A percentile compares a stretch with the other conserved stretches of the same genome.
phyloP scores from a whole-genome alignment of 1,284 basidiomycete genomes.

The Rhodotorula sp. region DNA sequence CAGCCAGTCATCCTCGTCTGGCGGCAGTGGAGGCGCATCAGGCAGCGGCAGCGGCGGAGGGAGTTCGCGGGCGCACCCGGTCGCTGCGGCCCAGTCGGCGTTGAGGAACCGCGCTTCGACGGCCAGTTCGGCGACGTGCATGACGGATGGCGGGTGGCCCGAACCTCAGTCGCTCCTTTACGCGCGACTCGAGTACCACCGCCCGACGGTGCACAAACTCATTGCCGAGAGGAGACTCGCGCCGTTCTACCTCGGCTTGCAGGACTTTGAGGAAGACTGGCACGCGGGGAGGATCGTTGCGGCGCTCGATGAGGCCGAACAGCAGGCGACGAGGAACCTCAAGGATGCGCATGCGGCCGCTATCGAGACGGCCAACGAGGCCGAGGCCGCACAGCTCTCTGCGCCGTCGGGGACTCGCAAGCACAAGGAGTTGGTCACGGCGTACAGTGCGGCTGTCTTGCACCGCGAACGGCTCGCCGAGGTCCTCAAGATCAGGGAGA shows the following conservation, averaged over 20 bases:
- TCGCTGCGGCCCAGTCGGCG: no score
- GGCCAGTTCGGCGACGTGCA: not conserved
- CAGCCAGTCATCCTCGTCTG: constrained; percentile 20
- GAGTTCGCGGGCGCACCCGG: no score
- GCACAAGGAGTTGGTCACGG: constrained; percentile 37
- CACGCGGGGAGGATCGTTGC: constrained; percentile 76
- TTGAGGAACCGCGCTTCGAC: not conserved
- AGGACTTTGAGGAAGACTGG: constrained; percentile 86
- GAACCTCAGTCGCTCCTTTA: constrained; percentile 87
- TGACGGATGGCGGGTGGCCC: constrained; percentile 64
- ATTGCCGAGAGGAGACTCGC: constrained; percentile 84
- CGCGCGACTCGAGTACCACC: constrained; percentile 77
- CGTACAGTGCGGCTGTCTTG: constrained; percentile 16
- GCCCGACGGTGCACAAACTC: constrained; percentile 72
- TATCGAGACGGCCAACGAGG: constrained; percentile 27
- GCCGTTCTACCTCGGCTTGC: constrained; percentile 92
- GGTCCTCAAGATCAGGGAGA: constrained; percentile 32
- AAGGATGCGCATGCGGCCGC: constrained; percentile 31
- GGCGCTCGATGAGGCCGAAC: constrained; percentile 48
- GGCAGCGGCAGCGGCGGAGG: no score
- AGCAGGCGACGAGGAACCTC: constrained; percentile 33
- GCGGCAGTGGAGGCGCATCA: not conserved
- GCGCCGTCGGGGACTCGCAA: constrained; percentile 24
- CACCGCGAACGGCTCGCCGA: constrained; percentile 39
- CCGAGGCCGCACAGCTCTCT: constrained; percentile 29